Evolutionary conservation across 768 basidiomycete genomes (phyloP).

Genomic region (Basidioascus undulatus): DNA sequence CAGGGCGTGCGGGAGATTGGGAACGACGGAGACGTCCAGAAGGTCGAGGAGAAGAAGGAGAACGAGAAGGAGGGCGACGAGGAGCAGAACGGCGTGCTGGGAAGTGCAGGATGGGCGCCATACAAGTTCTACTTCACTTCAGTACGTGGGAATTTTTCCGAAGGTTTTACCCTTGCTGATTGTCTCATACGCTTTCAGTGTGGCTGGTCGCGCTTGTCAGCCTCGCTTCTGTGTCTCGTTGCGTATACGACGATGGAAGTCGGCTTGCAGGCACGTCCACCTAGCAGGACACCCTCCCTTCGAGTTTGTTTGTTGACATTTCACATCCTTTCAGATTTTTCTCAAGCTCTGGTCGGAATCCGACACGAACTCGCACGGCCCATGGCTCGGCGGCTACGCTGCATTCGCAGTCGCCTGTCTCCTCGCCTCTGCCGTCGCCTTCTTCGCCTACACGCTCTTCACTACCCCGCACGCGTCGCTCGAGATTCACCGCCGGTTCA

Average conservation of each 20-base stretch:
- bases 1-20: too few species aligned
- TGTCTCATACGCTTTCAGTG: neutral
- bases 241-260: too few species aligned
- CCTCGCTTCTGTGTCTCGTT: too few species aligned
- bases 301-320: neutral
- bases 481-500: neutral
- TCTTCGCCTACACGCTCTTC: neutral
- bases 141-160: neutral
- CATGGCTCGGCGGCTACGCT: neutral
- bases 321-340: neutral
- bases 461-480: neutral
- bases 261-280: too few species aligned
- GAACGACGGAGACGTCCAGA: too few species aligned
- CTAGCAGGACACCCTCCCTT: too few species aligned
- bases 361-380: neutral
- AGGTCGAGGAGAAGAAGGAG: neutral
- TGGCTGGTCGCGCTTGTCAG: too few species aligned
- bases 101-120: neutral
- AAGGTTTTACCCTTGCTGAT: neutral
- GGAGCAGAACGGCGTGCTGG: neutral
- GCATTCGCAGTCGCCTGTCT: neutral
- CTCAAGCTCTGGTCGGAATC: slow-evolving; percentile 1
- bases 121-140: slow-evolving; percentile 1
- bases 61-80: neutral
- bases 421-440: too few species aligned